These are phyloP conservation scores for Hirschioporus abietinus DNA, from an alignment of 768 basidiomycete genomes.

Conservation along the genomic window DNA sequence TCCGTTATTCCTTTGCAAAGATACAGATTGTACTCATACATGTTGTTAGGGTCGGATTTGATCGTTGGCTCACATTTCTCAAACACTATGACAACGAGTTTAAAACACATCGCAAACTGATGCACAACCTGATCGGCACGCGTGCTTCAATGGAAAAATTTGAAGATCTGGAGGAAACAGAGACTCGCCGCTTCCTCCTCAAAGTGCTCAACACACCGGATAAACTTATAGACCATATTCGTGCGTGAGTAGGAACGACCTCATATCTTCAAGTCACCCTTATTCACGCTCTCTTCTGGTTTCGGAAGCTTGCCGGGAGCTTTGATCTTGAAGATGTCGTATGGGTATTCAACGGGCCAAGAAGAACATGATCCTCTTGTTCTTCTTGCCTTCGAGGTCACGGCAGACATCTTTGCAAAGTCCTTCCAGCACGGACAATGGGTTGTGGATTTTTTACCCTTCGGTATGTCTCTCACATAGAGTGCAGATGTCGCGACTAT, in stretches of 20 bases:
- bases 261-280: not conserved
- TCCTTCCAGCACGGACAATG: not conserved
- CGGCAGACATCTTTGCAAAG: not conserved
- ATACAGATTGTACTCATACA: not conserved
- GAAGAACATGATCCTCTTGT: not conserved
- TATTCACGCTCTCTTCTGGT: not conserved
- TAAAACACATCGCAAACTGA: not conserved
- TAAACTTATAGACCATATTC: not conserved
- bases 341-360: not conserved
- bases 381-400: not conserved
- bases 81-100: not conserved
- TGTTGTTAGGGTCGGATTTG: not conserved
- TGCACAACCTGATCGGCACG: not conserved
- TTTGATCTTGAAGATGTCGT: not conserved
- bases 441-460: not conserved
- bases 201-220: not conserved
- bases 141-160: not conserved
- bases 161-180: not conserved
- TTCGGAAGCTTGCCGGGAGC: not conserved
- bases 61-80: not conserved
- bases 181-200: not conserved
- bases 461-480: not conserved
- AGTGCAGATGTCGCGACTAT: not conserved
- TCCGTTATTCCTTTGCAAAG: not conserved
- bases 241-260: not conserved